A percentile compares a stretch with the other conserved stretches of the same genome.
Conservation (phyloP, 2,329 filamentous ascomycete genomes). For the Bipolaris oryzae region DNA sequence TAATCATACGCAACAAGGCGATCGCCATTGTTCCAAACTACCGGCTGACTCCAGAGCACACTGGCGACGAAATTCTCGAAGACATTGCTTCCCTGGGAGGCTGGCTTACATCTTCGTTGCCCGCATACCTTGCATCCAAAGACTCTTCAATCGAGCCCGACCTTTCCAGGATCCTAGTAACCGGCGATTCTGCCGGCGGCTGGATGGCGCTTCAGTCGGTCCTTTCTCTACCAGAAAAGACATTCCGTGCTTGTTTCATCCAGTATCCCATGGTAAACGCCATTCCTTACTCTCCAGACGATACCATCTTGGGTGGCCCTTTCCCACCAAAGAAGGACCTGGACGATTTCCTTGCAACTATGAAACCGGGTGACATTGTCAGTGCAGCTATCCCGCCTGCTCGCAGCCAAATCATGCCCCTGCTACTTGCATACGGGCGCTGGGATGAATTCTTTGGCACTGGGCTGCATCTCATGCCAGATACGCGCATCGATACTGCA, state of each 20-base stretch:
- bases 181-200: constrained; percentile 50
- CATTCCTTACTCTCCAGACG: constrained; percentile 6
- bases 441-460: constrained; percentile 38
- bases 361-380: constrained; percentile 27
- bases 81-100: constrained; percentile 55
- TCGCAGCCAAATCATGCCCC: constrained; percentile 23
- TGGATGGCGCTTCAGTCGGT: constrained; percentile 46
- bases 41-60: constrained; percentile 59
- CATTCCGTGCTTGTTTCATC: constrained; percentile 31
- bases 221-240: constrained; percentile 24
- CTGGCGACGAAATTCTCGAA: constrained; percentile 53
- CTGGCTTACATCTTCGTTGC: constrained; percentile 8
- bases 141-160: constrained; percentile 27
- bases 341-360: constrained; percentile 27
- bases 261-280: constrained; percentile 41
- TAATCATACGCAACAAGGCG: constrained; percentile 49
- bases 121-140: constrained; percentile 6
- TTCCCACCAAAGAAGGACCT: constrained; percentile 22
- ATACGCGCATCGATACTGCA: constrained; percentile 32
- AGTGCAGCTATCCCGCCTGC: constrained; percentile 27
- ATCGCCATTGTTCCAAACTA: constrained; percentile 58
- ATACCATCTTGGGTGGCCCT: constrained; percentile 6
- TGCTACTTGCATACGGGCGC: constrained; percentile 27
- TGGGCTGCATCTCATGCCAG: constrained; percentile 33
- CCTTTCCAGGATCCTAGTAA: constrained; percentile 34